Evolutionary conservation across 768 basidiomycete genomes (phyloP), one percentile per base, ranked within the genome.

Genomic region (Gautieria morchelliformis): DNA sequence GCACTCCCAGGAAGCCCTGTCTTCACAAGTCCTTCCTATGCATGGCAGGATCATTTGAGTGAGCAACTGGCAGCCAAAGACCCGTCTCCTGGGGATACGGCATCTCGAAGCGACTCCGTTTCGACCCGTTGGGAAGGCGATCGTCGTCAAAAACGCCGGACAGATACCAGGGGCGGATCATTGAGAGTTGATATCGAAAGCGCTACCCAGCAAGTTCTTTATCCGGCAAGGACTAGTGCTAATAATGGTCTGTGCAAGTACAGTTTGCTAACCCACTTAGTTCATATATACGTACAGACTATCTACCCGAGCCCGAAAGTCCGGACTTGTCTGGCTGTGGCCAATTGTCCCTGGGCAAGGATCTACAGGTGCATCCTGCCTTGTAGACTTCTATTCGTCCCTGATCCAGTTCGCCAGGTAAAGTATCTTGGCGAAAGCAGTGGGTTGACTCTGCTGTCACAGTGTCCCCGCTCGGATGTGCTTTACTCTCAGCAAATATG

Each of bases 261-360:
- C 24, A 22, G 10, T 11, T 20, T 30, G 48, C 19, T 49, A 17
- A 19, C 1, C 19, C 22, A 30, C 19, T 49, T 6, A 11, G 4
- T 22, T n/a, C 22, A 37, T 8, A 4, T 24, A 27, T 52, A n/a
- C 17, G 14, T 11, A 8, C n/a, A 49, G 48, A 49, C 12, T 27
- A 3, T 24, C 19, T 5, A 35, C 3, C 48, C 15, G 76, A 78
- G 48, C 58, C 56, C 15, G 67, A 63, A 19, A 63, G 56, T 1
- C 69, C 69, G 52, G 66, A 85, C 3, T 75, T 78, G 33, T 82
- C 84, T 58, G 89, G 88, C 30, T 78, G 92, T 4, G 92, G 92
- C 2, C 89, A 93, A 70, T 73, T 94, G 59, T 89, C 86, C 61
- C 64, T 94, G 63, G 92, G 93, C 64, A 91, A 93, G 71, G 86